phyloP scores from a whole-genome alignment of 371 early-diverging fungal genomes.

The Rhizopus stolonifer region DNA sequence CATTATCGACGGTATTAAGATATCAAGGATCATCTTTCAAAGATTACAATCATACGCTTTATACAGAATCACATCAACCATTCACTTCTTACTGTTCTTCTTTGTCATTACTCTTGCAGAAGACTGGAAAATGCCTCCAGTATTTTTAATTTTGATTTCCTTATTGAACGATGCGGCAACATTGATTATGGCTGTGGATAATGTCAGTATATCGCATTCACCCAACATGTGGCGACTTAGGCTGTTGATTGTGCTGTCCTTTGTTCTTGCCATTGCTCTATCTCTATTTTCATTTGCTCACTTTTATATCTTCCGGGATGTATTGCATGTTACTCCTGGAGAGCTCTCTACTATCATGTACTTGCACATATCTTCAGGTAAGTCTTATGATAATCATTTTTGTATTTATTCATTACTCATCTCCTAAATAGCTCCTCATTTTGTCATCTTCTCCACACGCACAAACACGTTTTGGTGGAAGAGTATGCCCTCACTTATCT shows the following conservation, averaged over 20 bases:
- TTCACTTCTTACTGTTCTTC: conserved; percentile 91
- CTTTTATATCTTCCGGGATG: conserved; percentile 73
- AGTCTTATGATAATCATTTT: not conserved
- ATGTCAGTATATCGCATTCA: conserved; percentile 74
- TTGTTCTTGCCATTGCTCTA: conserved; percentile 70
- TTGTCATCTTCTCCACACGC: conserved; percentile 94
- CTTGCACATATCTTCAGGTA: conserved; percentile 84
- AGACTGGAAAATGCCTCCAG: conserved; percentile 81
- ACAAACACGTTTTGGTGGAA: conserved; percentile 86
- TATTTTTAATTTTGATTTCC: conserved; percentile 84
- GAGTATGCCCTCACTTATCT: conserved; percentile 76
- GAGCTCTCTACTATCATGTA: conserved; percentile 83
- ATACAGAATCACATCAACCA: conserved; percentile 89
- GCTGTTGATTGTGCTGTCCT: conserved; percentile 78
- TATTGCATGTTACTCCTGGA: conserved; percentile 41
- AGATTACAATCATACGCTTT: conserved; percentile 88
- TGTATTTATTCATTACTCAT: conserved; percentile 72
- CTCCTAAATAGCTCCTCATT: conserved; percentile 76
- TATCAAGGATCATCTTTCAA: conserved; percentile 89
- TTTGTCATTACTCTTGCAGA: conserved; percentile 81
- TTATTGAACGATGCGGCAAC: conserved; percentile 90
- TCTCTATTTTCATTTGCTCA: conserved; percentile 79
- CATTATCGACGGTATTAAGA: conserved; percentile 83
- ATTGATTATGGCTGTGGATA: conserved; percentile 89
- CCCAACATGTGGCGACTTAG: conserved; percentile 92